Evolutionary conservation across 2,329 filamentous ascomycete species (phyloP), one percentile per base, ranked within the genome.

Genomic region (Orbilia blumenaviensis): DNA sequence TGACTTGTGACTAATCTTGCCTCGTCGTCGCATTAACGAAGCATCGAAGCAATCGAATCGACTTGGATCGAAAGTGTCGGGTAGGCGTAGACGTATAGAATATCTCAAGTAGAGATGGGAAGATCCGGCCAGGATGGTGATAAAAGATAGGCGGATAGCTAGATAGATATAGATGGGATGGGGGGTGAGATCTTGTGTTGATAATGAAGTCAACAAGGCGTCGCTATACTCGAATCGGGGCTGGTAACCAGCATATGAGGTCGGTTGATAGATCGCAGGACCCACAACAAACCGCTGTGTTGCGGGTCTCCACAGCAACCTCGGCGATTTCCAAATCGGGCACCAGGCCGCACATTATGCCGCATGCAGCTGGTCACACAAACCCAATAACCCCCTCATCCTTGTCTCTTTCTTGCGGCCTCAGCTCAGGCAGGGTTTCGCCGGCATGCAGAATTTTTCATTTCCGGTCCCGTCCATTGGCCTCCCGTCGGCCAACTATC

Each of bases 231-330:
- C 60, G 21, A 66, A 66, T 36, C 10, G 44, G 41, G 46, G 34
- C 18, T 21, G 46, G 18, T 46, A 29, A 41, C 29, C 52, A 38
- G 46, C 46, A 67, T 75, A 67, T 66, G 61, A 67, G 68, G 62
- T 54, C 54, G 34, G 29, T 5, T 12, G 48, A 54, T 27, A 54
- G 27, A 42, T 32, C 52, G 6, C 52, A 29, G 38, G 25, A 27
- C 62, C 54, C 44, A 44, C 62, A 75, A 75, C 69, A 75, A 75
- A 75, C 32, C 63, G 69, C 61, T 67, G 69, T 50, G 69, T 63
- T 67, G 62, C 27, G 46, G 54, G 69, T 75, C 69, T 36, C 62
- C 69, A 67, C 69, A 67, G 69, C 69, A 75, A 75, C 66, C 25
- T 48, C 60, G 44, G 48, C 34, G 34, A 12, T 41, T 61, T 23